phyloP scores from a whole-genome alignment of 371 early-diverging fungal species.

The Saksenaea vasiformis region DNA sequence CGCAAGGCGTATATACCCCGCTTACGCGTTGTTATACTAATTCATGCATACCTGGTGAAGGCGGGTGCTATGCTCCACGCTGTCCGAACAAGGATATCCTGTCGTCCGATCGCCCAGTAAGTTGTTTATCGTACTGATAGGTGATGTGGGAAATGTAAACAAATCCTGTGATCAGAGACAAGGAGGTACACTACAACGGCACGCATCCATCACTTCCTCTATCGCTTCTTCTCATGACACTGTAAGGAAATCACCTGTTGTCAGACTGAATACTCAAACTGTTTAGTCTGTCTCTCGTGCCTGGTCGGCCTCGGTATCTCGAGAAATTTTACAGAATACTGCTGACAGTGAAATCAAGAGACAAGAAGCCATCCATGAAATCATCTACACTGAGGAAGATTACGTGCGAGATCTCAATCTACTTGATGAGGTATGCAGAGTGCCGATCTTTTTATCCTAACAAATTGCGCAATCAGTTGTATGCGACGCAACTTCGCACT shows the following conservation, averaged over 20 bases:
- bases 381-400: conserved; percentile 88
- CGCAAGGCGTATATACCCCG: conserved; percentile 33
- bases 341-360: conserved; percentile 78
- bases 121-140: background rate
- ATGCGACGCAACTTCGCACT: conserved; percentile 21
- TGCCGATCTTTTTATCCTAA: background rate
- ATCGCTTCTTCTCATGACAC: conserved; percentile 36
- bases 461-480: conserved; percentile 14
- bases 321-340: conserved; percentile 70
- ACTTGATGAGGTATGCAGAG: conserved; percentile 33
- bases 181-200: conserved; percentile 8
- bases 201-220: conserved; percentile 29
- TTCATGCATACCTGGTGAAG: conserved; percentile 24
- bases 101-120: background rate
- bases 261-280: background rate
- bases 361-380: conserved; percentile 91
- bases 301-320: conserved; percentile 73
- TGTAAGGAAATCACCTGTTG: conserved; percentile 15
- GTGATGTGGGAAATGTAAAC: background rate
- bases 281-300: conserved; percentile 43
- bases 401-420: conserved; percentile 76
- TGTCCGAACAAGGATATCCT: conserved; percentile 29
- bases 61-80: conserved; percentile 35
- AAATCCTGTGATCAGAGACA: background rate
- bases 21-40: conserved; percentile 37